These are phyloP conservation scores for Mortierella sp. DNA, from an alignment of 371 early-diverging fungal genomes.

Conservation along the genomic window DNA sequence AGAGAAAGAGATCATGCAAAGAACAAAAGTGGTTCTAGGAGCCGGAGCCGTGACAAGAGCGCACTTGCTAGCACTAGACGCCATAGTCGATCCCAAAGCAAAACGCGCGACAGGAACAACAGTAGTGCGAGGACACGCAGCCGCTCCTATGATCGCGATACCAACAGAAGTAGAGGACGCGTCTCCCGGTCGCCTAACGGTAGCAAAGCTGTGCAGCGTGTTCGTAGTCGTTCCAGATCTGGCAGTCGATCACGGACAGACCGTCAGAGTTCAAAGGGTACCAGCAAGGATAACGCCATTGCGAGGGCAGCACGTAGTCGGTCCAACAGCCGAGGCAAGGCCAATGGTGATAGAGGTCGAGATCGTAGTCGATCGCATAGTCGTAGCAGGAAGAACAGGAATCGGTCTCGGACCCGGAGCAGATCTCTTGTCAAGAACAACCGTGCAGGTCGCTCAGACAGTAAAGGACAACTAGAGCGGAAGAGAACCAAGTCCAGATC, in stretches of 20 bases:
- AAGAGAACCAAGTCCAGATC: conserved; percentile 31
- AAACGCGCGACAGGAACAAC: neutral
- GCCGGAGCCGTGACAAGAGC: conserved; percentile 18
- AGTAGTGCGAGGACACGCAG: conserved; percentile 6
- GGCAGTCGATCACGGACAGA: neutral
- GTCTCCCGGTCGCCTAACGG: conserved; percentile 4
- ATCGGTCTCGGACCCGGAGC: conserved; percentile 19
- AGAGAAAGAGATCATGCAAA: conserved; percentile 1
- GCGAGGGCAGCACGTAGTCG: conserved; percentile 11
- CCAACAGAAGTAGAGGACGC: conserved; percentile 3
- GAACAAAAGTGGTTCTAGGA: conserved; percentile 12
- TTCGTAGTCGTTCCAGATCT: conserved; percentile 19
- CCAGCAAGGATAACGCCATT: conserved; percentile 7
- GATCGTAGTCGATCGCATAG: conserved; percentile 22
- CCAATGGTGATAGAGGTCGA: conserved; percentile 7
- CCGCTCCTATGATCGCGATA: conserved; percentile 17
- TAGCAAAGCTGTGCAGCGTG: neutral
- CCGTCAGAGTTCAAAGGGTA: too few relatives aligned
- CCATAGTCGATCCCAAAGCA: conserved; percentile 23
- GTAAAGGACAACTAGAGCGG: conserved; percentile 11
- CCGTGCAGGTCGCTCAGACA: conserved; percentile 14
- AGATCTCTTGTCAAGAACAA: conserved; percentile 15
- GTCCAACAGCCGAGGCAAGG: conserved; percentile 14
- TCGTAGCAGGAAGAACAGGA: conserved; percentile 13
- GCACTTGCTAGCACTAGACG: conserved; percentile 2